Evolutionary conservation across 495 filamentous ascomycete species (phyloP).

Genomic region (Aspergillus baeticus): DNA sequence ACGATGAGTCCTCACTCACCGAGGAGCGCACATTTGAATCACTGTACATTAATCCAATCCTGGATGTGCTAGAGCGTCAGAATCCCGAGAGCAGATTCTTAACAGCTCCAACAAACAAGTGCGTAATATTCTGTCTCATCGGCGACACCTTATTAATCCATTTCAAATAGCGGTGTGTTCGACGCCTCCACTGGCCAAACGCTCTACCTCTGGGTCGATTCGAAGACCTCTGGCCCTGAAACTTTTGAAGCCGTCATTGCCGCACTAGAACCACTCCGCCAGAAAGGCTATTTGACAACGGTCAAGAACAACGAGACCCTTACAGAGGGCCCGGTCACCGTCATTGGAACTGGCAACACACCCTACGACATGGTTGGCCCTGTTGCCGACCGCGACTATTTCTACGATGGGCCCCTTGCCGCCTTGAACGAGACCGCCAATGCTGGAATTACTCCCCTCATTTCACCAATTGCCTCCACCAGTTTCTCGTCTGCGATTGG

Average conservation of each 20-base stretch:
- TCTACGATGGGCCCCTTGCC: slow-evolving; percentile 60
- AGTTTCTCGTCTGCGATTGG: slow-evolving; percentile 44
- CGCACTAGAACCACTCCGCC: slow-evolving; percentile 64
- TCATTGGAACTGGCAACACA: slow-evolving; percentile 78
- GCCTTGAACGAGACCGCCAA: slow-evolving; percentile 40
- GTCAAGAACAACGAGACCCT: slow-evolving; percentile 50
- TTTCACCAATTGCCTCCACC: slow-evolving; percentile 54
- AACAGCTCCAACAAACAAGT: slow-evolving; percentile 41
- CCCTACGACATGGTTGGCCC: slow-evolving; percentile 63
- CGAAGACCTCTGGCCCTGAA: slow-evolving; percentile 57
- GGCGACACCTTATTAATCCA: neutral
- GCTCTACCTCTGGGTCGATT: slow-evolving; percentile 69
- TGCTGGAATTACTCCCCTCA: slow-evolving; percentile 40
- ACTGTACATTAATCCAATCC: slow-evolving; percentile 58
- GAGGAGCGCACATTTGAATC: slow-evolving; percentile 50
- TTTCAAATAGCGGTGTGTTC: slow-evolving; percentile 42
- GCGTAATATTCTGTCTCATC: neutral
- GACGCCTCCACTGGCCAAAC: slow-evolving; percentile 56
- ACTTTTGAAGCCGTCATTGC: slow-evolving; percentile 56
- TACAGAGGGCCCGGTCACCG: slow-evolving; percentile 59
- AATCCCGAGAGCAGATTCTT: slow-evolving; percentile 42
- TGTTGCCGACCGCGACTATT: slow-evolving; percentile 53
- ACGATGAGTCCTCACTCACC: slow-evolving; percentile 49
- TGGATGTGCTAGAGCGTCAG: slow-evolving; percentile 50
- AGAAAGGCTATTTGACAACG: slow-evolving; percentile 58